phyloP scores from a whole-genome alignment of 495 filamentous ascomycete genomes.

The Podospora didyma region DNA sequence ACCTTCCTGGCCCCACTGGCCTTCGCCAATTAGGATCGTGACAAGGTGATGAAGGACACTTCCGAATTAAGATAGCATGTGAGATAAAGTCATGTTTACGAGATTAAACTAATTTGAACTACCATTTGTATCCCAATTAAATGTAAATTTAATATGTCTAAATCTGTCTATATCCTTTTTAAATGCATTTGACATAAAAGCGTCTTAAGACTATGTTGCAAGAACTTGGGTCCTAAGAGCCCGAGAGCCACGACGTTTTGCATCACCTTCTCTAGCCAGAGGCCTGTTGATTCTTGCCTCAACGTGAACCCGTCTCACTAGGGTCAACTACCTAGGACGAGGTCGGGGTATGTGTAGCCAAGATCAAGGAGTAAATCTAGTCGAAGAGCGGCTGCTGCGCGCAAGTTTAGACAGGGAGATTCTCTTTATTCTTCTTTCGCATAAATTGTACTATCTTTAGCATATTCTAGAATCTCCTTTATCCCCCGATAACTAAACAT shows the following conservation, averaged over 20 bases:
- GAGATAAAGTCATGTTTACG: too few relatives aligned
- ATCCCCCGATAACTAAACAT: background rate
- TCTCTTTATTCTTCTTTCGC: background rate
- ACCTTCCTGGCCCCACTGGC: too few relatives aligned
- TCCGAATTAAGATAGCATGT: too few relatives aligned
- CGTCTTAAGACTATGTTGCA: too few relatives aligned
- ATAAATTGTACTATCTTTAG: background rate
- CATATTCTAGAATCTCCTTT: background rate
- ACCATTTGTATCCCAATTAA: too few relatives aligned
- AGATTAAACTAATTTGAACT: too few relatives aligned
- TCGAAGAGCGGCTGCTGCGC: background rate
- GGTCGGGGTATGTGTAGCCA: background rate
- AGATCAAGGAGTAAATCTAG: background rate
- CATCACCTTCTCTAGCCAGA: background rate
- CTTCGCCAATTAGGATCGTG: too few relatives aligned
- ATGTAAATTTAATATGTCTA: too few relatives aligned
- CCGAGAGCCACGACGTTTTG: background rate
- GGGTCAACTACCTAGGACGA: background rate
- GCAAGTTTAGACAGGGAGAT: background rate
- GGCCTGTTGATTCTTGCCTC: background rate
- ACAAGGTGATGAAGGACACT: too few relatives aligned
- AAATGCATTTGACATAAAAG: too few relatives aligned
- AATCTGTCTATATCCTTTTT: too few relatives aligned
- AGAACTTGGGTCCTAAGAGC: background rate
- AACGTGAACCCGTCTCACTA: background rate